Conservation (phyloP, 371 early-diverging fungal species). For the Mucor piriformis region DNA sequence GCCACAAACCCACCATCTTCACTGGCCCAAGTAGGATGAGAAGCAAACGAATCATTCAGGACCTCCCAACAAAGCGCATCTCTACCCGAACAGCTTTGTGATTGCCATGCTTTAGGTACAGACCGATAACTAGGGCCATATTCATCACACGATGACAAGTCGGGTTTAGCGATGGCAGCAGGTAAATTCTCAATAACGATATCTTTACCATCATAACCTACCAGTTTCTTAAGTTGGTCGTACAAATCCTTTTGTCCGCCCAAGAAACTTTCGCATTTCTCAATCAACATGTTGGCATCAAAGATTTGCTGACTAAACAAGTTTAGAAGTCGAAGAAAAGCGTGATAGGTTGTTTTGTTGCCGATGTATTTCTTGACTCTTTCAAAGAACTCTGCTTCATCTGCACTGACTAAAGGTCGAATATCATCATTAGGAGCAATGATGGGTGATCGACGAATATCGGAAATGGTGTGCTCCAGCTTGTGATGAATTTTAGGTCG, state of each 20-base stretch:
- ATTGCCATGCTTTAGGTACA: conserved; percentile 62
- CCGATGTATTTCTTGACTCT: conserved; percentile 78
- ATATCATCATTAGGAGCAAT: not conserved
- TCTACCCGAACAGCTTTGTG: conserved; percentile 78
- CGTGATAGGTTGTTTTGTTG: conserved; percentile 82
- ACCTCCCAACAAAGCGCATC: conserved; percentile 91
- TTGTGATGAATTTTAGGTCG: conserved; percentile 10
- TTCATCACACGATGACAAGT: conserved; percentile 6
- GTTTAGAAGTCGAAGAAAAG: conserved; percentile 96
- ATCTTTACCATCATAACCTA: conserved; percentile 78
- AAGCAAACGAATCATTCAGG: conserved; percentile 93
- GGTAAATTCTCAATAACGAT: conserved; percentile 38
- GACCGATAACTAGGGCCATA: conserved; percentile 49
- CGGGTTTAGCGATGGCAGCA: not conserved
- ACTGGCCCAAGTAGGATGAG: conserved; percentile 93
- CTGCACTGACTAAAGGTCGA: conserved; percentile 30
- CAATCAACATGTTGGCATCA: conserved; percentile 78
- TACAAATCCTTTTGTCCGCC: conserved; percentile 75
- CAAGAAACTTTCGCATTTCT: conserved; percentile 80
- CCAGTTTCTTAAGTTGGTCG: conserved; percentile 89
- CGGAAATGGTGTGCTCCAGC: conserved; percentile 8
- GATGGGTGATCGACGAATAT: conserved; percentile 13
- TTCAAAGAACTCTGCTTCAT: conserved; percentile 92
- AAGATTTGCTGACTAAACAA: conserved; percentile 95
- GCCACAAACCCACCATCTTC: conserved; percentile 94